phyloP scores from a whole-genome alignment of 2,329 filamentous ascomycete genomes.

The Cladosporium sp. region DNA sequence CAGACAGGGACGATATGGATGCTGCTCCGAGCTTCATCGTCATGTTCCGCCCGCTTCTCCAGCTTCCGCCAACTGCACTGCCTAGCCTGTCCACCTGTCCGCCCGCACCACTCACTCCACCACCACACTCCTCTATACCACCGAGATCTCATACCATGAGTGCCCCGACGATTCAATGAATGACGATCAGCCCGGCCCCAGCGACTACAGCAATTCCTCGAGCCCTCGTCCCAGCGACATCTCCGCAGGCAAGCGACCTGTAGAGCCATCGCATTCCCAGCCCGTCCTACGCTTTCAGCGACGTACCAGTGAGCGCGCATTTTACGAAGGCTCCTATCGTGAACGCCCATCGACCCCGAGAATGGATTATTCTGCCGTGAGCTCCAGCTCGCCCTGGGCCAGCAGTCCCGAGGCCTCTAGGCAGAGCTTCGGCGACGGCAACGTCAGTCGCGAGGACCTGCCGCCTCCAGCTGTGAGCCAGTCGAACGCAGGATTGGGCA shows the following conservation, averaged over 20 bases:
- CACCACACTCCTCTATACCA: neutral
- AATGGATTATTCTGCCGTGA: slow-evolving; percentile 66
- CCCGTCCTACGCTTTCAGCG: slow-evolving; percentile 38
- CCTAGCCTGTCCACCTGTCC: neutral
- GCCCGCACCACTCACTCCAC: slow-evolving; percentile 1
- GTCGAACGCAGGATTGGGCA: slow-evolving; percentile 6
- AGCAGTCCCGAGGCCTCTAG: slow-evolving; percentile 57
- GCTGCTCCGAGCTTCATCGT: neutral
- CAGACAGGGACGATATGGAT: neutral
- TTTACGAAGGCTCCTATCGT: slow-evolving; percentile 34
- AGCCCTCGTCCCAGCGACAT: slow-evolving; percentile 15
- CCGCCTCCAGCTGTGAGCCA: slow-evolving; percentile 31
- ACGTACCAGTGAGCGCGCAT: slow-evolving; percentile 37
- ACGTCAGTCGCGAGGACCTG: slow-evolving; percentile 29
- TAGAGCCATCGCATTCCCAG: neutral
- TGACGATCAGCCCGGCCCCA: slow-evolving; percentile 14
- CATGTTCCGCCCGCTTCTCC: neutral
- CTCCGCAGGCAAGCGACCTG: slow-evolving; percentile 31
- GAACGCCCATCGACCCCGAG: slow-evolving; percentile 29
- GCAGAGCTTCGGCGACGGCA: slow-evolving; percentile 43
- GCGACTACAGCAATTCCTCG: slow-evolving; percentile 5
- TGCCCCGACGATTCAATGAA: slow-evolving; percentile 15
- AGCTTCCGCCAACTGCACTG: neutral
- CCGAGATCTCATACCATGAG: slow-evolving; percentile 4
- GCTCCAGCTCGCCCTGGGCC: slow-evolving; percentile 64